Evolutionary conservation across 1,139 yeast species (phyloP).

Genomic region (Saccharomyces hybrid): DNA sequence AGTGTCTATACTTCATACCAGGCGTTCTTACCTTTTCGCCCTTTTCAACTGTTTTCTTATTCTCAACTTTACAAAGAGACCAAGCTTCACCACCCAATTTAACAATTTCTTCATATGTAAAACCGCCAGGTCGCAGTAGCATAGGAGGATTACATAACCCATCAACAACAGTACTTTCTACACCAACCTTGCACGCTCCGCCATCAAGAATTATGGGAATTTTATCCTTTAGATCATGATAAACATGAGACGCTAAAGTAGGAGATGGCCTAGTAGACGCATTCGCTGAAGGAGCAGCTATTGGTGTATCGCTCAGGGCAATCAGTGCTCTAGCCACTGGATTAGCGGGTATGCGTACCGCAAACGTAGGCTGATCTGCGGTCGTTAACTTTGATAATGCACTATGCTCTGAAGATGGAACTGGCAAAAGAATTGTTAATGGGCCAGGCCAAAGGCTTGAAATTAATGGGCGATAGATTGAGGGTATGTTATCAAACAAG

Average conservation of each 20-base stretch:
- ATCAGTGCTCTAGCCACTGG: slow-evolving; percentile 89
- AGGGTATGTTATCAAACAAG: slow-evolving; percentile 45
- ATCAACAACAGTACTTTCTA: slow-evolving; percentile 90
- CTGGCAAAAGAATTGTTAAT: slow-evolving; percentile 74
- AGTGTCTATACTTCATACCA: slow-evolving; percentile 95
- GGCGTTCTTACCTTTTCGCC: slow-evolving; percentile 82
- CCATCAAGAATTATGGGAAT: slow-evolving; percentile 90
- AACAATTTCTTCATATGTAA: slow-evolving; percentile 67
- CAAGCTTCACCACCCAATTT: slow-evolving; percentile 58
- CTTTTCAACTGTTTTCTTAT: slow-evolving; percentile 52
- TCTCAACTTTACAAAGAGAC: slow-evolving; percentile 54
- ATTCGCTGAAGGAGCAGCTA: slow-evolving; percentile 97
- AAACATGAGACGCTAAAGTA: slow-evolving; percentile 79
- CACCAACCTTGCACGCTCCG: slow-evolving; percentile 83
- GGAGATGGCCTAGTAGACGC: slow-evolving; percentile 95
- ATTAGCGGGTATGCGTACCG: slow-evolving; percentile 80
- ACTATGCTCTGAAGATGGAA: slow-evolving; percentile 35
- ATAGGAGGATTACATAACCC: slow-evolving; percentile 82
- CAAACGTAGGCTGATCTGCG: slow-evolving; percentile 82
- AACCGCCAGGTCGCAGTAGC: slow-evolving; percentile 89
- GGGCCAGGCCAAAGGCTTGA: slow-evolving; percentile 94
- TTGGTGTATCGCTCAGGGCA: slow-evolving; percentile 76
- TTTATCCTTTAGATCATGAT: slow-evolving; percentile 64
- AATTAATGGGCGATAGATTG: slow-evolving; percentile 54
- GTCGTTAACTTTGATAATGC: slow-evolving; percentile 71